These are phyloP conservation scores for Geotrichum reessii DNA, from an alignment of 1,139 yeast species.

Conservation along the genomic window DNA sequence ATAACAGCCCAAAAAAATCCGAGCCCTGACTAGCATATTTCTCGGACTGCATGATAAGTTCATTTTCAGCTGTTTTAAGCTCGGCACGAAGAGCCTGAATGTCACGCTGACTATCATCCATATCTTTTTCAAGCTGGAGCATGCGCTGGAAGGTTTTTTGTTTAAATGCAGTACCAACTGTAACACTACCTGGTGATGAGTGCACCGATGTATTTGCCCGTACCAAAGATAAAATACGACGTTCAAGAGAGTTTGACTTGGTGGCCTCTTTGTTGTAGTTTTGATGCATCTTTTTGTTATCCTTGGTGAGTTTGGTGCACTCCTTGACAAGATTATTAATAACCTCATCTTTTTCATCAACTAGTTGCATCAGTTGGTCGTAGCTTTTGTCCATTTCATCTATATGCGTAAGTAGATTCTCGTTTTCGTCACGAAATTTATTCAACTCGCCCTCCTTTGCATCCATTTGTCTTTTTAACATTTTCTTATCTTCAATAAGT, in stretches of 20 bases:
- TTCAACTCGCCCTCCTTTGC: not conserved
- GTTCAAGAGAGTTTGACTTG: conserved; percentile 2
- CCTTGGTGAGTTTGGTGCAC: conserved; percentile 4
- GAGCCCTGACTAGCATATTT: conserved; percentile 11
- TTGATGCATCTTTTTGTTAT: conserved; percentile 1
- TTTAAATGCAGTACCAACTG: conserved; percentile 5
- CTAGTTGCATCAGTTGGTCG: not conserved
- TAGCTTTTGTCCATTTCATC: not conserved
- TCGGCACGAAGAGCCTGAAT: conserved; percentile 5
- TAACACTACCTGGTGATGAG: not conserved
- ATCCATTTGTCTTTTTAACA: not conserved
- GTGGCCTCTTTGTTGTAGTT: conserved; percentile 3
- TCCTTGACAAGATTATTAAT: conserved; percentile 1
- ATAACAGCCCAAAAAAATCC: conserved; percentile 12
- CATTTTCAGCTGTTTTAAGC: conserved; percentile 7
- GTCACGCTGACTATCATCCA: not conserved
- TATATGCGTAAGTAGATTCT: not conserved
- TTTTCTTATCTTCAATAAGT: conserved; percentile 1
- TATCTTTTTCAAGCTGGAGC: conserved; percentile 10
- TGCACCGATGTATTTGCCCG: not conserved
- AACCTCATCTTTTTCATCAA: not conserved
- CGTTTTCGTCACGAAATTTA: not conserved
- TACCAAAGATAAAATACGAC: conserved; percentile 1
- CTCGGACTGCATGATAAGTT: conserved; percentile 4
- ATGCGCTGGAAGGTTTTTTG: conserved; percentile 14